A percentile compares a stretch with the other conserved stretches of the same genome.
phyloP scores from a whole-genome alignment of 441 rosid species.

The Gossypium lobatum region DNA sequence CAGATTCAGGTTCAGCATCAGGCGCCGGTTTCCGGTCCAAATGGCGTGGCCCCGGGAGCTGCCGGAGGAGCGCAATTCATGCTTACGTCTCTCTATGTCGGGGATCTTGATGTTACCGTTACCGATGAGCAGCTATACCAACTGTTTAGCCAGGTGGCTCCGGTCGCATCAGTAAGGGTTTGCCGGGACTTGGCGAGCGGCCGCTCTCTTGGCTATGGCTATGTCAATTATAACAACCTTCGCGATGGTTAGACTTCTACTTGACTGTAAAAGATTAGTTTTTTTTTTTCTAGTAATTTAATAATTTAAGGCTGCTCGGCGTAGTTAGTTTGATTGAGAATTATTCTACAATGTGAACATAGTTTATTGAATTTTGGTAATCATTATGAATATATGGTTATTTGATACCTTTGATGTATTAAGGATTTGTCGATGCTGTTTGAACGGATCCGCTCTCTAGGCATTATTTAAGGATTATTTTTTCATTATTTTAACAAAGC shows the following conservation, averaged over 20 bases:
- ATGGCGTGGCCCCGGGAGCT: conserved; percentile 32
- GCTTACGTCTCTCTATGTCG: conserved; percentile 57
- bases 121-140: conserved; percentile 62
- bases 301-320: neutral
- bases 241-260: conserved; percentile 42
- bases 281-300: neutral
- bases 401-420: neutral
- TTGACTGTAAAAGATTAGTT: neutral
- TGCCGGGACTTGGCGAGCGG: conserved; percentile 57
- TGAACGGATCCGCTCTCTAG: neutral
- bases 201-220: conserved; percentile 69
- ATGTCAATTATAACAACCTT: conserved; percentile 53
- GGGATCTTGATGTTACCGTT: conserved; percentile 55
- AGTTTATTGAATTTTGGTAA: neutral
- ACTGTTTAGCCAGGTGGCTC: conserved; percentile 52
- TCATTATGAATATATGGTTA: neutral
- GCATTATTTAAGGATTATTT: neutral
- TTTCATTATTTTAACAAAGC: neutral
- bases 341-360: neutral
- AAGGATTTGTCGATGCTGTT: neutral
- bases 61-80: conserved; percentile 35
- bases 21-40: conserved; percentile 38
- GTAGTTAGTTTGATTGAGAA: neutral
- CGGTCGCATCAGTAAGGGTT: conserved; percentile 58
- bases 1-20: conserved; percentile 66